phyloP scores from a whole-genome alignment of 495 filamentous ascomycete genomes.

The Hypoxylon cercidicola region DNA sequence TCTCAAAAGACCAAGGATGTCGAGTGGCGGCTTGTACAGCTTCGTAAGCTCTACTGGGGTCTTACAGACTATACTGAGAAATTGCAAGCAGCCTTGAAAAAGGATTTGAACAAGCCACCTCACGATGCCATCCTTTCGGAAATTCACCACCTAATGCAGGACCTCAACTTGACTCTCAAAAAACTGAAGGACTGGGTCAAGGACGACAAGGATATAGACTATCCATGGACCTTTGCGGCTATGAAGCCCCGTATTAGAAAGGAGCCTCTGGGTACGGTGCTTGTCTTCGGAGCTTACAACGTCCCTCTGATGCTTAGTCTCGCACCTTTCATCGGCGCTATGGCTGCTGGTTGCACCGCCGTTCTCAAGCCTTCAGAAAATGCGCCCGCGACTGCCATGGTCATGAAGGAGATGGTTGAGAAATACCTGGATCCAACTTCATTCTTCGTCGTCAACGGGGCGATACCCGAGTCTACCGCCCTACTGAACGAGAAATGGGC shows the following conservation, averaged over 20 bases:
- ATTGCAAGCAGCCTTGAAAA: conserved; percentile 73
- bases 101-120: conserved; percentile 77
- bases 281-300: conserved; percentile 95
- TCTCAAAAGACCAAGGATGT: conserved; percentile 83
- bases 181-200: conserved; percentile 84
- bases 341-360: conserved; percentile 88
- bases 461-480: conserved; percentile 78
- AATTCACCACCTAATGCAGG: conserved; percentile 76
- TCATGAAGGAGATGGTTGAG: conserved; percentile 80
- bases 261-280: conserved; percentile 83
- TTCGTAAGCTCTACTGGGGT: conserved; percentile 94
- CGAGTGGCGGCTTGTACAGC: conserved; percentile 82
- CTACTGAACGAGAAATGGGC: conserved; percentile 92
- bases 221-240: conserved; percentile 70
- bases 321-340: conserved; percentile 85
- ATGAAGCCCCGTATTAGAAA: conserved; percentile 83
- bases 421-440: conserved; percentile 78
- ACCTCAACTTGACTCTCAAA: conserved; percentile 78
- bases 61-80: conserved; percentile 78
- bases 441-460: conserved; percentile 84
- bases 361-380: conserved; percentile 91
- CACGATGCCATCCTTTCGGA: conserved; percentile 80
- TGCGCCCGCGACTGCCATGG: conserved; percentile 76
- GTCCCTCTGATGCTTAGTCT: conserved; percentile 85
- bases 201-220: conserved; percentile 75